Conservation (phyloP, 805 yeast species). For the Saccharomycopsis javanensis region DNA sequence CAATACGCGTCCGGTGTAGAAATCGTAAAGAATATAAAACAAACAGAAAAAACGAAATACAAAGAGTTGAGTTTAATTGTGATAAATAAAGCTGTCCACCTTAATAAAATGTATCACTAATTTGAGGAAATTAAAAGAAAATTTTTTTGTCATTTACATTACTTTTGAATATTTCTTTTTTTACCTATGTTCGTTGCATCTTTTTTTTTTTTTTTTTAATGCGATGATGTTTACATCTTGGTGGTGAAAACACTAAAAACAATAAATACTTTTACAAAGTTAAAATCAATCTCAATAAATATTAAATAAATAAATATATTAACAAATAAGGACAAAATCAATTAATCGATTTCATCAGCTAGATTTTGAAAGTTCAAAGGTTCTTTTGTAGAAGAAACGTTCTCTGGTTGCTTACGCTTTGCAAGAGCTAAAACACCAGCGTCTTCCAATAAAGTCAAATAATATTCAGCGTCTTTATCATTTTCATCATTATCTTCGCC, state of each 20-base stretch:
- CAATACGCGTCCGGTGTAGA: background rate
- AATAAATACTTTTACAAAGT: background rate
- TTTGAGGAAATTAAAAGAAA: background rate
- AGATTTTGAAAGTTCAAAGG: background rate
- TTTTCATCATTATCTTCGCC: conserved; percentile 47
- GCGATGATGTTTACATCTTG: conserved; percentile 2
- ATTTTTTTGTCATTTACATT: background rate
- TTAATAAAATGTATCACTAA: background rate
- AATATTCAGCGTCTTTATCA: conserved; percentile 46
- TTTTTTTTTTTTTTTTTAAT: background rate
- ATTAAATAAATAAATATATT: background rate
- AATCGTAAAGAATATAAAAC: background rate
- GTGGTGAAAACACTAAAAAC: background rate
- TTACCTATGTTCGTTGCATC: background rate
- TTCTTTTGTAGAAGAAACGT: background rate
- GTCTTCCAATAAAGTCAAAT: conserved; percentile 63
- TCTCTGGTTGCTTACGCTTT: background rate
- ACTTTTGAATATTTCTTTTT: background rate
- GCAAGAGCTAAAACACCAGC: conserved; percentile 44
- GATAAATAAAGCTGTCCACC: background rate
- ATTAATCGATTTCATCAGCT: conserved; percentile 5
- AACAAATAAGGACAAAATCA: background rate
- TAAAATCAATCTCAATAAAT: background rate
- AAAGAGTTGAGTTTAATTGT: background rate
- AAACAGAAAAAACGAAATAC: background rate